Percentiles rank a stretch among this genome's conserved stretches.
phyloP scores from a whole-genome alignment of 2,329 filamentous ascomycete species.

The Fusarium chlamydosporum region DNA sequence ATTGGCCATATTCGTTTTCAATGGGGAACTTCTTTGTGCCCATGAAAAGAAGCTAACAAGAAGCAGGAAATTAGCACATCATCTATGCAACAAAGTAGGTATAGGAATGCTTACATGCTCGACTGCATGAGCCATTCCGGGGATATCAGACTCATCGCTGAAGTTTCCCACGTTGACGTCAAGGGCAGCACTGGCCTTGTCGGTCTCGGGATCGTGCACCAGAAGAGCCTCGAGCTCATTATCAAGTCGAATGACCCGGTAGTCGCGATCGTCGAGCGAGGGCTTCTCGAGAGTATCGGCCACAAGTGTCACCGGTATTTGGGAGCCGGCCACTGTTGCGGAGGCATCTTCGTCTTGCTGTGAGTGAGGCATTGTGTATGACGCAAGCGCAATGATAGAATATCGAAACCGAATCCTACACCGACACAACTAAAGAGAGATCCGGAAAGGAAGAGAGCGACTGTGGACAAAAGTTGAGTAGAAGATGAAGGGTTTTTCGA shows the following conservation, averaged over 20 bases:
- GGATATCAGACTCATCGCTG: slow-evolving; percentile 90
- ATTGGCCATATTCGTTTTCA: slow-evolving; percentile 96
- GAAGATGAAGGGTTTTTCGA: slow-evolving; percentile 24
- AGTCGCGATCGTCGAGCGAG: slow-evolving; percentile 85
- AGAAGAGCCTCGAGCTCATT: slow-evolving; percentile 93
- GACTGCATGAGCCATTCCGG: slow-evolving; percentile 94
- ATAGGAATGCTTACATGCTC: slow-evolving; percentile 75
- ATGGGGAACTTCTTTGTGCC: slow-evolving; percentile 97
- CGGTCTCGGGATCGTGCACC: slow-evolving; percentile 93
- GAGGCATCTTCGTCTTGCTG: slow-evolving; percentile 47
- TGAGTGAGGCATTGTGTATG: slow-evolving; percentile 52
- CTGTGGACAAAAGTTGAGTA: slow-evolving; percentile 14
- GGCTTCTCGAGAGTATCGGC: slow-evolving; percentile 85
- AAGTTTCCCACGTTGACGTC: slow-evolving; percentile 98
- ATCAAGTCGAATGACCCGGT: slow-evolving; percentile 85
- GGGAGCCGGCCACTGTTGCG: slow-evolving; percentile 47
- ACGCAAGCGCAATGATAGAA: slow-evolving; percentile 31
- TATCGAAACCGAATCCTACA: slow-evolving; percentile 20
- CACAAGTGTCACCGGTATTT: slow-evolving; percentile 58
- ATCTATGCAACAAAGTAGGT: neutral
- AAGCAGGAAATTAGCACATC: slow-evolving; percentile 30
- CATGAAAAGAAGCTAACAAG: slow-evolving; percentile 87
- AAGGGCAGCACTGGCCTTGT: slow-evolving; percentile 95
- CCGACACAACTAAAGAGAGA: slow-evolving; percentile 24
- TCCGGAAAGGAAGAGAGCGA: slow-evolving; percentile 27